Base-by-base conservation (phyloP, 192 early-diverging fungal genomes). In the Mortierella alpina region DNA sequence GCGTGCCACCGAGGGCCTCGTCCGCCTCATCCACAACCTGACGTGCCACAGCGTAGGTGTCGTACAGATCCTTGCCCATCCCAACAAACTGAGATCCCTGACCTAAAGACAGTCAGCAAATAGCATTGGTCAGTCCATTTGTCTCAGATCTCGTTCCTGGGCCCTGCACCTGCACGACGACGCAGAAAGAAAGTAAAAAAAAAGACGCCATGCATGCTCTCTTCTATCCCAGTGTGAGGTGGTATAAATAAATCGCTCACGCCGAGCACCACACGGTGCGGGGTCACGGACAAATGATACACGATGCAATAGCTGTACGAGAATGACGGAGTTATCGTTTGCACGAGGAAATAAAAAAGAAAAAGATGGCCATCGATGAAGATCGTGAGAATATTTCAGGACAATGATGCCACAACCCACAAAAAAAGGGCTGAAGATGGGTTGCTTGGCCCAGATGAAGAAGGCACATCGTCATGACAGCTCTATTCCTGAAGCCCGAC, bases 31-130 rank as follows among this genome's bases (percentile, higher is more conserved):
- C 96, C 72, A 99, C 93, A 1, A 95, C 93, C 31, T 86, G 85
- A 50, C 90, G 91, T 15, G 97, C 93, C 2, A 87, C 90, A 12
- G 90, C 54, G 57, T 90, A 97, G 44, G 84, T 75, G 22, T 91
- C 86, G 62, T 93, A 95, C 41, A 99, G 83, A 84, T 98, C 97
- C 72, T 85, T 86, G 10, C 95, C 96, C 97, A 99, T 99, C 56
- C 97, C 95, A 75, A 94, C 88, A 85, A 89, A 94, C 79, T 95
- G 93, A 11, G 93, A 91, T 51, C 93, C 93, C 78, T 95, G 93
- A 14, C 93, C 93, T 86, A 67, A 50, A 54, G 47, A 31, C 31
- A 31, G 3, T 31, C 31, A 31, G 31, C 31, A 31, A 31, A 31
- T 31, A 31, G 31, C 31, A 31, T 31, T 31, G 31, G 31, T 31